A percentile compares a stretch with the other conserved stretches of the same genome.
Conservation (phyloP, 148 eudicot species). For the Heliosperma pusillum region DNA sequence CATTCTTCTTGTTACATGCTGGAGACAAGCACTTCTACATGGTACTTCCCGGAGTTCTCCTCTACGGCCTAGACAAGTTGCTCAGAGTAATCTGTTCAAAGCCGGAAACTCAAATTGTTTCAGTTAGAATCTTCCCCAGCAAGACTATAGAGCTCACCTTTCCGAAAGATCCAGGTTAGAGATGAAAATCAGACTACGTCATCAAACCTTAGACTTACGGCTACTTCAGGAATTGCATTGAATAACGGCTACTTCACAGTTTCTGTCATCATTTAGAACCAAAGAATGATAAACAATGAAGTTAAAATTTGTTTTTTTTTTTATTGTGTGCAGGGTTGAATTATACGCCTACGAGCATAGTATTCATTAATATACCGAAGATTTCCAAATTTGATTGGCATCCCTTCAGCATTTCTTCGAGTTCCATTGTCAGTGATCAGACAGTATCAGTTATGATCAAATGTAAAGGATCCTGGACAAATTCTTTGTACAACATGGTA, state of each 20-base stretch:
- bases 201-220: background rate
- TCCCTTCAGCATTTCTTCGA: conserved; percentile 70
- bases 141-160: conserved; percentile 60
- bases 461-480: conserved; percentile 80
- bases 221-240: background rate
- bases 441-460: conserved; percentile 69
- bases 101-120: conserved; percentile 54
- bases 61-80: conserved; percentile 65
- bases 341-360: conserved; percentile 68
- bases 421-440: conserved; percentile 48
- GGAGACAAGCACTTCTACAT: conserved; percentile 79
- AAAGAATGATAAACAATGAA: background rate
- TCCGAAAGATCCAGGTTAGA: conserved; percentile 72
- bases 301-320: background rate
- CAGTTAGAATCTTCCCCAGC: conserved; percentile 67
- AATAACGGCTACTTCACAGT: no score
- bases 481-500: conserved; percentile 43
- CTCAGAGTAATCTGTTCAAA: conserved; percentile 60
- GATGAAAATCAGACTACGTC: background rate
- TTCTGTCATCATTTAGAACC: no score
- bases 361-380: conserved; percentile 70
- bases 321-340: conserved; percentile 46
- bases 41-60: conserved; percentile 71
- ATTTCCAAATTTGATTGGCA: conserved; percentile 87
- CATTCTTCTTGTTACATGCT: conserved; percentile 76